Conservation (phyloP, 768 basidiomycete genomes). For the Lactifluus subvellereus region DNA sequence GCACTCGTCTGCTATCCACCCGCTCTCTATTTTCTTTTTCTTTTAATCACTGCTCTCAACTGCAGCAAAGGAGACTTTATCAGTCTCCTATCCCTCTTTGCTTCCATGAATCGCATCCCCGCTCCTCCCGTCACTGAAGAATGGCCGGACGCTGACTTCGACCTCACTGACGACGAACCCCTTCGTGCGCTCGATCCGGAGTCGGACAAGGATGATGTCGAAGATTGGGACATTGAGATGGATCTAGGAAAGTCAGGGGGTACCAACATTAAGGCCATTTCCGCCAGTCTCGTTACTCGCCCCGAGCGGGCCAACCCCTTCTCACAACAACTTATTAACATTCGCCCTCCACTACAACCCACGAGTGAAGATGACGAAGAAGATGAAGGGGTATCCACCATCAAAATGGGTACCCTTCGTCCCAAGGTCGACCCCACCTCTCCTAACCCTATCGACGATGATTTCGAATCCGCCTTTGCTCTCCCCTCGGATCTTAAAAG, state of each 20-base stretch:
- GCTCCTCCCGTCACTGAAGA: slow-evolving; percentile 63
- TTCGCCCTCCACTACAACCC: slow-evolving; percentile 55
- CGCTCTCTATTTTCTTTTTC: neutral
- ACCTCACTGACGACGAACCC: slow-evolving; percentile 68
- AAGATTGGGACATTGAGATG: slow-evolving; percentile 83
- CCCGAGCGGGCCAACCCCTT: slow-evolving; percentile 35
- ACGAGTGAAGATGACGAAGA: slow-evolving; percentile 57
- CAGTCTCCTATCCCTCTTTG: slow-evolving; percentile 8
- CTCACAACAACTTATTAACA: slow-evolving; percentile 46
- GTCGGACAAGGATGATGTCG: slow-evolving; percentile 60
- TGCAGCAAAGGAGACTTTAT: slow-evolving; percentile 23
- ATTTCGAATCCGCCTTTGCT: slow-evolving; percentile 78
- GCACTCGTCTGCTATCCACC: neutral
- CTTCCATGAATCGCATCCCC: slow-evolving; percentile 51
- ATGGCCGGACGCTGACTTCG: slow-evolving; percentile 86
- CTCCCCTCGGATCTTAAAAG: slow-evolving; percentile 75
- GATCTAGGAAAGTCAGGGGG: slow-evolving; percentile 54
- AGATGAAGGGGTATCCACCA: slow-evolving; percentile 79
- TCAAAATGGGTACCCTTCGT: slow-evolving; percentile 58
- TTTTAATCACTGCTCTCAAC: slow-evolving; percentile 14
- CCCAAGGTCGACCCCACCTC: slow-evolving; percentile 30
- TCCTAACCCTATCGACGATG: slow-evolving; percentile 46
- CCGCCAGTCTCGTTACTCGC: slow-evolving; percentile 36
- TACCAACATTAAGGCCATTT: slow-evolving; percentile 40
- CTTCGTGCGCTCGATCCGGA: slow-evolving; percentile 54